Conservation (phyloP, 1,139 yeast genomes). For the Saccharomyces hybrid region DNA sequence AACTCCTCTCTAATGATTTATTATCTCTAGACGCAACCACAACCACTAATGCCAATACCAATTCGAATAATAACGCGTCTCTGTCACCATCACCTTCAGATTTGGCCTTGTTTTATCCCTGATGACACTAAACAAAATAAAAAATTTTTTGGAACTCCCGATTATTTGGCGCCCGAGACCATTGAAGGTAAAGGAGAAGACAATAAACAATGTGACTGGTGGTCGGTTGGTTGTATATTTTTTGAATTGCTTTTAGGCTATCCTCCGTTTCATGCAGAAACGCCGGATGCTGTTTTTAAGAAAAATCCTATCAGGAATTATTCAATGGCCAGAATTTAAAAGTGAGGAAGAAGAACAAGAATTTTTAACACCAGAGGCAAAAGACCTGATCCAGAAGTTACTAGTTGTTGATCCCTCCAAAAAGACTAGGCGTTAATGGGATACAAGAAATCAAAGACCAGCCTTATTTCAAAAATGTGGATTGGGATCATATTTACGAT, state of each 20-base stretch:
- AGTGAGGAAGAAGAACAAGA: slow-evolving; percentile 45
- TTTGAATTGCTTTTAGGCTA: slow-evolving; percentile 89
- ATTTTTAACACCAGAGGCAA: slow-evolving; percentile 59
- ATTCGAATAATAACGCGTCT: slow-evolving; percentile 7
- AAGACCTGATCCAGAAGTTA: slow-evolving; percentile 60
- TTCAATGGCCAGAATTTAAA: slow-evolving; percentile 74
- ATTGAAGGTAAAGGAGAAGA: slow-evolving; percentile 80
- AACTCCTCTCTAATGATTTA: slow-evolving; percentile 5
- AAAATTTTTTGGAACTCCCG: slow-evolving; percentile 90
- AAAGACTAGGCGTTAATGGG: slow-evolving; percentile 69
- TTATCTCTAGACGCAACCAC: not conserved
- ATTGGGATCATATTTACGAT: slow-evolving; percentile 69
- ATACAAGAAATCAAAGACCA: slow-evolving; percentile 73
- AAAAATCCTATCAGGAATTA: slow-evolving; percentile 67
- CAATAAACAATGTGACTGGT: slow-evolving; percentile 83
- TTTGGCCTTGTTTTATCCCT: slow-evolving; percentile 68
- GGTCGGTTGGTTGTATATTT: slow-evolving; percentile 94
- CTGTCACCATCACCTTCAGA: slow-evolving; percentile 18
- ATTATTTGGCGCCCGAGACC: slow-evolving; percentile 94
- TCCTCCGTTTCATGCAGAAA: slow-evolving; percentile 86
- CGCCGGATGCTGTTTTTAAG: slow-evolving; percentile 75
- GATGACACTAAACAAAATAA: slow-evolving; percentile 40
- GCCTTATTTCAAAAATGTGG: slow-evolving; percentile 61
- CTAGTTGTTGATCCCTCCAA: slow-evolving; percentile 53
- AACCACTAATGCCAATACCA: slow-evolving; percentile 3